Conservation (phyloP, 2,329 filamentous ascomycete genomes). For the Aspergillus brasiliensis region DNA sequence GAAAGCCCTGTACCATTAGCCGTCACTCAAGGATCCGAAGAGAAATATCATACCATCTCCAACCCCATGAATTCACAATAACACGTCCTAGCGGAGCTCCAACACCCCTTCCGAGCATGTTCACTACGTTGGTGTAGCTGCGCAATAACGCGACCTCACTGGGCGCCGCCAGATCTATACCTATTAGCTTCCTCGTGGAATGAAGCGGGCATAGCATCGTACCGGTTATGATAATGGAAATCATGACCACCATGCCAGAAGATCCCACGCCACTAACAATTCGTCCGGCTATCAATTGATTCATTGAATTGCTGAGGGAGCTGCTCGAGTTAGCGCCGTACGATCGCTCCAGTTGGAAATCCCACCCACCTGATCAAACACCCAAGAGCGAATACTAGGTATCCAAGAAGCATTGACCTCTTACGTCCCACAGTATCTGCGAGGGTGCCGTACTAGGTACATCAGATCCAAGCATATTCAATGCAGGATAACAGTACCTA, state of each 20-base stretch:
- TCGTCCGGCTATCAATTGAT: not conserved
- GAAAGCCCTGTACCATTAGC: not conserved
- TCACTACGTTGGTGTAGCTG: not conserved
- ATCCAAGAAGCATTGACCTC: not conserved
- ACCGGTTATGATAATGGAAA: not conserved
- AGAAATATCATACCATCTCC: not conserved
- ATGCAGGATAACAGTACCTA: not conserved
- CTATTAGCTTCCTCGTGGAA: not conserved
- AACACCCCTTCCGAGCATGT: not conserved
- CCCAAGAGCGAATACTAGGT: not conserved
- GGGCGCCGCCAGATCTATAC: constrained; percentile 2
- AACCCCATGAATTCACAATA: not conserved
- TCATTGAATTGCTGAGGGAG: not conserved
- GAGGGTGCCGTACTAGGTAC: not conserved
- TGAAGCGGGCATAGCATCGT: no score
- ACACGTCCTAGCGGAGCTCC: not conserved
- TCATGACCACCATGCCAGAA: not conserved
- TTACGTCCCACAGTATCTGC: not conserved
- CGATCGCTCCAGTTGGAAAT: no score
- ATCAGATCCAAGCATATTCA: no score
- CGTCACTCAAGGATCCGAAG: accelerated
- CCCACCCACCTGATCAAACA: not conserved
- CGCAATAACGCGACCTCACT: constrained; percentile 2
- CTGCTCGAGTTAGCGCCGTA: not conserved
- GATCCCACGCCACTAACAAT: not conserved